These are phyloP conservation scores for Cytospora mali DNA, from an alignment of 2,329 filamentous ascomycete species.

Conservation along the genomic window DNA sequence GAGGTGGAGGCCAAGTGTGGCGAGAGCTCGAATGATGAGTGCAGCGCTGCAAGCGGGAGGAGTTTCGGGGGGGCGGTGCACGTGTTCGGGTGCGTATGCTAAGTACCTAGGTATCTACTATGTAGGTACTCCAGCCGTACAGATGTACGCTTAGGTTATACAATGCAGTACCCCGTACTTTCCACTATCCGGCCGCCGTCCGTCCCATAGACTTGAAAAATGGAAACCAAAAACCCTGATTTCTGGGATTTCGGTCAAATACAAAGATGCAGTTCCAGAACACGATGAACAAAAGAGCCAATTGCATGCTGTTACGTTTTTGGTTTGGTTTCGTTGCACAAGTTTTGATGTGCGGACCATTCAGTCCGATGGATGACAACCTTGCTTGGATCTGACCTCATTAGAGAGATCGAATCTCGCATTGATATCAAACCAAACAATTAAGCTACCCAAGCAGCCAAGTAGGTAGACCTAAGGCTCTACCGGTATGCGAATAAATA, in stretches of 20 bases:
- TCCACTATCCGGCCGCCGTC: too few relatives aligned
- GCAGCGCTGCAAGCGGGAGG: not conserved
- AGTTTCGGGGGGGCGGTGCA: not conserved
- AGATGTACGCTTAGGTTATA: too few relatives aligned
- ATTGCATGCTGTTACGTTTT: not conserved
- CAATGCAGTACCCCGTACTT: too few relatives aligned
- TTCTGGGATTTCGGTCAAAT: not conserved
- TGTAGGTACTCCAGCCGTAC: too few relatives aligned
- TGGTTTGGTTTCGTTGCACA: not conserved
- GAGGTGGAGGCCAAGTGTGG: conserved; percentile 20
- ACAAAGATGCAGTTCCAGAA: not conserved
- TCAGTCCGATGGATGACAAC: not conserved
- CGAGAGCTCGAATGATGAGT: conserved; percentile 20
- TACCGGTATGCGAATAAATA: not conserved
- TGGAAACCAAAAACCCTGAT: not conserved
- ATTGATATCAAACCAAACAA: not conserved
- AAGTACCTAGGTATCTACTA: not conserved
- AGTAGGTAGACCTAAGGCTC: too few relatives aligned
- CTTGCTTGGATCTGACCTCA: conserved; percentile 16
- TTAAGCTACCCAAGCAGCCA: too few relatives aligned
- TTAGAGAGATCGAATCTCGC: conserved; percentile 13
- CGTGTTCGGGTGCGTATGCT: not conserved
- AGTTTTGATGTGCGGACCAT: not conserved
- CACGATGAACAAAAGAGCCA: not conserved
- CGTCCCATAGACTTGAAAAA: not conserved